These are phyloP conservation scores for Takakia lepidozioides DNA, from an alignment of 225 moss, liverwort and hornwort species.

Conservation along the genomic window DNA sequence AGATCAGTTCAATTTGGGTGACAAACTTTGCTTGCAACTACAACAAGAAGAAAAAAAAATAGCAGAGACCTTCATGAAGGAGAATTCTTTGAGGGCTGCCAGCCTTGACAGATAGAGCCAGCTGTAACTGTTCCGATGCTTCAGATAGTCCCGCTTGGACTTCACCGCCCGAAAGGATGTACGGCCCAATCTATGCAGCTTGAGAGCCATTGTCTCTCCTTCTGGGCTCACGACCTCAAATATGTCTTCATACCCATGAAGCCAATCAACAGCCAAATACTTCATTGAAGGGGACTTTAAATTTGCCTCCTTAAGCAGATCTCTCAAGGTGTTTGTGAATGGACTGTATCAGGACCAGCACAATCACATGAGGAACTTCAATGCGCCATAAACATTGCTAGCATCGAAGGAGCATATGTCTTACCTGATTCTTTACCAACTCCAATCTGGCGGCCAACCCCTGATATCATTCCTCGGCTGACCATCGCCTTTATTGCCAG, in stretches of 20 bases:
- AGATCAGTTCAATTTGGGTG: no score
- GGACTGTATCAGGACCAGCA: no score
- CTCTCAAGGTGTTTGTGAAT: no score
- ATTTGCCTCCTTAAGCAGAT: no score
- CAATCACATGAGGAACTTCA: background rate
- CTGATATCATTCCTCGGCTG: constrained; percentile 82
- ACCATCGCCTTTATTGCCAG: constrained; percentile 94
- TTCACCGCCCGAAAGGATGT: constrained; percentile 97
- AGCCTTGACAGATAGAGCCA: constrained; percentile 94
- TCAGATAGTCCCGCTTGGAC: constrained; percentile 89
- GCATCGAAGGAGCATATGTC: background rate
- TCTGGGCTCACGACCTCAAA: constrained; percentile 94
- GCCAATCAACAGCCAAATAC: background rate
- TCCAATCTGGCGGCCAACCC: constrained; percentile 97
- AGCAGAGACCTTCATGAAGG: constrained; percentile 82
- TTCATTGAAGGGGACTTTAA: no score
- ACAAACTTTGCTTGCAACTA: no score
- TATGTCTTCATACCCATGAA: constrained; percentile 47
- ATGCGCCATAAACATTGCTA: background rate
- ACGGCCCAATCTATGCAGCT: constrained; percentile 85
- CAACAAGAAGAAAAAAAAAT: no score
- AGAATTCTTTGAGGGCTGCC: constrained; percentile 93
- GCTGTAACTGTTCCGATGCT: constrained; percentile 88
- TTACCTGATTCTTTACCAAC: constrained; percentile 97
- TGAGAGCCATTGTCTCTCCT: constrained; percentile 85